phyloP scores from a whole-genome alignment of 169 alveolate genomes.

The Besnoitia besnoiti region DNA sequence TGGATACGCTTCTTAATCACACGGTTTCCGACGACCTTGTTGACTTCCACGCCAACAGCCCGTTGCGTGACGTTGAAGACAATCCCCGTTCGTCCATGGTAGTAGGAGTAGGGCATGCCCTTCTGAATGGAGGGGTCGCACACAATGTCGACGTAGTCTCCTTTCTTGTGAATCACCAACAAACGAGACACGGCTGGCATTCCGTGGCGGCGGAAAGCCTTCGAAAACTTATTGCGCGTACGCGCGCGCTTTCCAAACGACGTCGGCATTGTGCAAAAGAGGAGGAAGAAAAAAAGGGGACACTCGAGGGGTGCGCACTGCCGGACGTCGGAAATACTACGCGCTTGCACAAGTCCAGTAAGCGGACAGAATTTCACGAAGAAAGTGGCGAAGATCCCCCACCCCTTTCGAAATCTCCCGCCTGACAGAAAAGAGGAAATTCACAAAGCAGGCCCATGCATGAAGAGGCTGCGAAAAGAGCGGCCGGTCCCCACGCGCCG shows the following conservation, averaged over 20 bases:
- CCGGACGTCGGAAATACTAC: slow-evolving; percentile 8
- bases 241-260: slow-evolving; percentile 98
- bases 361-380: background rate
- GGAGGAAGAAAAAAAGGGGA: background rate
- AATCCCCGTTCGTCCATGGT: slow-evolving; percentile 99
- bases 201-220: slow-evolving; percentile 96
- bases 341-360: background rate
- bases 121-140: slow-evolving; percentile 97
- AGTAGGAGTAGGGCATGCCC: slow-evolving; percentile 98
- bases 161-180: slow-evolving; percentile 90
- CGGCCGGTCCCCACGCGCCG: slow-evolving; percentile 1
- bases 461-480: background rate
- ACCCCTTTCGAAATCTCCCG: background rate
- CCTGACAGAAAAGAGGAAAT: background rate
- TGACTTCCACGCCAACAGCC: slow-evolving; percentile 96
- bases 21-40: slow-evolving; percentile 96
- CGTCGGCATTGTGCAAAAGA: slow-evolving; percentile 71
- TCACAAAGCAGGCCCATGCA: background rate
- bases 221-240: slow-evolving; percentile 97
- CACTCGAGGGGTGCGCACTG: background rate
- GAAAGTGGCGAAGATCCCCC: background rate
- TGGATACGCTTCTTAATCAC: slow-evolving; percentile 95
- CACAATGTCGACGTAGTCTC: slow-evolving; percentile 97
- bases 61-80: slow-evolving; percentile 96
- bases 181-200: slow-evolving; percentile 93